phyloP scores from a whole-genome alignment of 371 early-diverging fungal genomes.

The Mucor lusitanicus region DNA sequence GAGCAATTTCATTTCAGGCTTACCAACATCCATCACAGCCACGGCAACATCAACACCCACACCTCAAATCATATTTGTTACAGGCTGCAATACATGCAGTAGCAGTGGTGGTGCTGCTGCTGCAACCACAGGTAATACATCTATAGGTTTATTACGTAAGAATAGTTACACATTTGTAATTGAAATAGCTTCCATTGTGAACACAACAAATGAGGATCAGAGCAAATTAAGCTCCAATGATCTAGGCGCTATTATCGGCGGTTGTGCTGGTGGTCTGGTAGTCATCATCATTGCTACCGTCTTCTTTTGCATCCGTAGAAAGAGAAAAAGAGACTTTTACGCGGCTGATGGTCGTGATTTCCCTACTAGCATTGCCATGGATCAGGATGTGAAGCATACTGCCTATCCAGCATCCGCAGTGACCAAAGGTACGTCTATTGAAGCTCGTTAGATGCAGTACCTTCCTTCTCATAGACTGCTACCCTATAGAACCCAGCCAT shows the following conservation, averaged over 20 bases:
- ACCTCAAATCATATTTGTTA: background rate
- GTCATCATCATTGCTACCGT: background rate
- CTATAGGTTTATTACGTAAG: background rate
- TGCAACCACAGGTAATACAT: background rate
- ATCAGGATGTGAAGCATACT: background rate
- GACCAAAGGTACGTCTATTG: background rate
- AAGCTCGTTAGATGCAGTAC: too few species aligned
- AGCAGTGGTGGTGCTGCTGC: background rate
- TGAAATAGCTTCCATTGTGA: background rate
- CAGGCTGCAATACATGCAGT: background rate
- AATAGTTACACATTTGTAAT: background rate
- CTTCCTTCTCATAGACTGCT: too few species aligned
- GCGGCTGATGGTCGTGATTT: background rate
- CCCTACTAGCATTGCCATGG: too few species aligned
- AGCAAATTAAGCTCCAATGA: slow-evolving; percentile 1
- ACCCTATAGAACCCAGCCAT: background rate
- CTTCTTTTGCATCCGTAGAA: background rate
- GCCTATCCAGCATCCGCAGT: background rate
- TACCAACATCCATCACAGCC: background rate
- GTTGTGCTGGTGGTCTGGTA: slow-evolving; percentile 3
- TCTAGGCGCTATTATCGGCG: slow-evolving; percentile 12
- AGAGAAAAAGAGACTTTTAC: background rate
- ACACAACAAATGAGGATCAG: background rate
- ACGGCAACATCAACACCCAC: background rate
- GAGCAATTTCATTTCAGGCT: background rate